phyloP scores from a whole-genome alignment of 768 basidiomycete species.

The Daedaleopsis nitida region DNA sequence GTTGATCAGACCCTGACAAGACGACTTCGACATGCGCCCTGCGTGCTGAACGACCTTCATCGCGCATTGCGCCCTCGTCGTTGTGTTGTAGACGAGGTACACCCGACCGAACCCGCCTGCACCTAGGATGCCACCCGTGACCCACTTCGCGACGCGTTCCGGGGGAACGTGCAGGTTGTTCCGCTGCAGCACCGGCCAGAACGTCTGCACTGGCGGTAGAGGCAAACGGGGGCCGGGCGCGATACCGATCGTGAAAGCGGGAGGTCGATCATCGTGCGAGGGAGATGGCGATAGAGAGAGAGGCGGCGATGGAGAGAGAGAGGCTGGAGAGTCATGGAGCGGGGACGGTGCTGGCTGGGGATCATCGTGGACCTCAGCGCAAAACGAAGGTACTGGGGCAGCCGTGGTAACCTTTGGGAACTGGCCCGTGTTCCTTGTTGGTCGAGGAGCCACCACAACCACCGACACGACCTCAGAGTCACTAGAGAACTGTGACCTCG shows the following conservation, averaged over 20 bases:
- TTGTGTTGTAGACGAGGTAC: conserved; percentile 19
- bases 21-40: conserved; percentile 1
- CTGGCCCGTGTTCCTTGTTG: too few relatives aligned
- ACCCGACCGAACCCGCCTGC: conserved; percentile 25
- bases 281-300: background rate
- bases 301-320: too few relatives aligned
- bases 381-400: too few relatives aligned
- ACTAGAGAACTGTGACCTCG: too few relatives aligned
- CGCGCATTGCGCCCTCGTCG: conserved; percentile 8
- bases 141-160: background rate
- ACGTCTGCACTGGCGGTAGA: background rate
- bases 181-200: conserved; percentile 11
- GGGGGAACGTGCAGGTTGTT: conserved; percentile 1
- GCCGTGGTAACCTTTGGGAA: too few relatives aligned
- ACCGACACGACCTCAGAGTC: too few relatives aligned
- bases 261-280: background rate
- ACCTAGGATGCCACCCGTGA: conserved; percentile 15
- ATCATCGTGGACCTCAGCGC: too few relatives aligned
- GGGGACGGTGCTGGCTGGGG: too few relatives aligned
- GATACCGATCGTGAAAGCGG: conserved; percentile 6
- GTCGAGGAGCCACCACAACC: too few relatives aligned
- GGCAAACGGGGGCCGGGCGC: background rate
- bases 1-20: conserved; percentile 20
- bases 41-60: conserved; percentile 25
- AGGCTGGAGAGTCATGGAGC: too few relatives aligned